Evolutionary conservation across 2,329 filamentous ascomycete genomes (phyloP), one percentile per base, ranked within the genome.

Genomic region (Fusarium nanum): DNA sequence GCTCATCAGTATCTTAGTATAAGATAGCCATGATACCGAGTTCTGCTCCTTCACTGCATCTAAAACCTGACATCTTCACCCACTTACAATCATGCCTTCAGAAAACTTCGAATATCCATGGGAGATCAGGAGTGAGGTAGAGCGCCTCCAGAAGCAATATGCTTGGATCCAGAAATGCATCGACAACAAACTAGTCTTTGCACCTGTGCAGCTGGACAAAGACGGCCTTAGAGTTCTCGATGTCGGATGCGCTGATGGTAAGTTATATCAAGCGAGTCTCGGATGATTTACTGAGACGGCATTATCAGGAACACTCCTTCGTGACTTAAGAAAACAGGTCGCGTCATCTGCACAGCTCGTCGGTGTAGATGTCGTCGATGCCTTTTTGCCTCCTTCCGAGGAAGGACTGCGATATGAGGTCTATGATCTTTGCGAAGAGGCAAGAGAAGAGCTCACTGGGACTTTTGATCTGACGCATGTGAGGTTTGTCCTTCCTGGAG

Each of bases 211-310:
- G 7, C 14, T 52, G 2, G 20, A 58, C 6, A 57, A 52, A 40
- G 20, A 54, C 18, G 52, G 41, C 4, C 14, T 69, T 8, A 62
- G 6, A 11, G 14, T 70, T 12, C 48, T 67, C 0, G 66, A 70
- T 5, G 60, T 67, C 4, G 67, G 67, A 12, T 70, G 66, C 23
- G 67, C 67, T 14, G 56, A 70, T 18, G 66, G 56, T 61, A 12
- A 25, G 32, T n/a, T 3, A 27, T 2, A 8, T 10, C 1, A 1
- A 7, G 3, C 23, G 12, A 5, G 1, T 5, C 4, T 1, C 10
- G 14, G 6, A 3, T 10, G 1, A n/a, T 2, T 7, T 3, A 2
- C 16, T 42, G n/a, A 32, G 3, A 12, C 18, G n/a, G 34, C 3
- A 11, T 41, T n/a, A 2, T 14, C 3, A 68, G 59, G 59, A 40